Evolutionary conservation across 768 basidiomycete genomes (phyloP).

Genomic region (Lactifluus pinguis): DNA sequence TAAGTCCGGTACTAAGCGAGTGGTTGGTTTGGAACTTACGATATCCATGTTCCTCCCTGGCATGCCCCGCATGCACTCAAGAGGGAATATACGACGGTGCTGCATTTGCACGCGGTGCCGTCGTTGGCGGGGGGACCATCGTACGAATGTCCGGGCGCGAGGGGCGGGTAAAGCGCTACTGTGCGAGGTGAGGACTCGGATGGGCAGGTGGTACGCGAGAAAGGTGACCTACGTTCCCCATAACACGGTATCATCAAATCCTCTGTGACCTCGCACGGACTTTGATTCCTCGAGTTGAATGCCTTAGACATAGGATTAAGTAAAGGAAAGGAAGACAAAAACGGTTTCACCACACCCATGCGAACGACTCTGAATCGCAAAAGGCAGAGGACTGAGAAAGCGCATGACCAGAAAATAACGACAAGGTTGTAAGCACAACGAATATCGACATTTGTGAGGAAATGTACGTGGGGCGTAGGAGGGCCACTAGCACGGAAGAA

Average conservation of each 20-base stretch:
- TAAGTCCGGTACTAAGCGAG: too few relatives aligned
- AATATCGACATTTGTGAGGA: too few relatives aligned
- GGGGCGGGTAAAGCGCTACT: background rate
- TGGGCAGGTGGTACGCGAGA: background rate
- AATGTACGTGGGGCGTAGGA: too few relatives aligned
- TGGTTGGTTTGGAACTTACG: too few relatives aligned
- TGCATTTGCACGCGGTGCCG: slow-evolving; percentile 7
- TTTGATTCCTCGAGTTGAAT: slow-evolving; percentile 4
- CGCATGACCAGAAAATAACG: background rate
- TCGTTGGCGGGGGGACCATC: background rate
- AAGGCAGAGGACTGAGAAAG: background rate
- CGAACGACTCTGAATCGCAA: too few relatives aligned
- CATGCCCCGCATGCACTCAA: slow-evolving; percentile 12
- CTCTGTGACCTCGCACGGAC: background rate
- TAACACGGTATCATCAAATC: slow-evolving; percentile 4
- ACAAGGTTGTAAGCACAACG: too few relatives aligned
- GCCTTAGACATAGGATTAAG: background rate
- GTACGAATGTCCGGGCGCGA: background rate
- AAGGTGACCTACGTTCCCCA: background rate
- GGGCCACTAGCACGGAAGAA: too few relatives aligned
- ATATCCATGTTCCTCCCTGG: background rate
- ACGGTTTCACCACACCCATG: background rate
- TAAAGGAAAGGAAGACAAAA: background rate
- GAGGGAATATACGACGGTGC: slow-evolving; percentile 2
- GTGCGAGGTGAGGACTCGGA: background rate